Percentiles rank a stretch among this genome's conserved stretches.
Evolutionary conservation across 495 filamentous ascomycete genomes (phyloP).

Genomic region (Friedmanniomyces simplex): DNA sequence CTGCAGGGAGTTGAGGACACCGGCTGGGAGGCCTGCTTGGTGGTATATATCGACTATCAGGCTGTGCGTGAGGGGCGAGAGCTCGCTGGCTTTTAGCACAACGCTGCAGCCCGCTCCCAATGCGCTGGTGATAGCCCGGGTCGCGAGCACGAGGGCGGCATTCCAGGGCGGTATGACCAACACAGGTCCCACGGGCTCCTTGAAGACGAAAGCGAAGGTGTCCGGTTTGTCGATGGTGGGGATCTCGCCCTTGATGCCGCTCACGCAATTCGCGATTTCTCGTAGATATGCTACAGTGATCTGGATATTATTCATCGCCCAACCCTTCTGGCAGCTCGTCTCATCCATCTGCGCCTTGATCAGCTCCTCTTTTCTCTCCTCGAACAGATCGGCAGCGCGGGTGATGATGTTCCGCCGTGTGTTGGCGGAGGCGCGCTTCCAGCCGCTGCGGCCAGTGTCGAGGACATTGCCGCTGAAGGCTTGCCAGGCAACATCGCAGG

Average conservation of each 20-base stretch:
- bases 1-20: conserved; percentile 25
- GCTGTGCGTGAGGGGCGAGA: conserved; percentile 24
- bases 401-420: conserved; percentile 15
- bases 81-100: conserved; percentile 29
- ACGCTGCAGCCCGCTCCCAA: conserved; percentile 29
- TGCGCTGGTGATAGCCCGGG: conserved; percentile 21
- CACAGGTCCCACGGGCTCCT: conserved; percentile 25
- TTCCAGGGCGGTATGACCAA: conserved; percentile 29
- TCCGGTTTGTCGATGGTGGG: conserved; percentile 26
- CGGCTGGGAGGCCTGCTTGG: conserved; percentile 25
- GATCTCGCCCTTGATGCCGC: conserved; percentile 18
- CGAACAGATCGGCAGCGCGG: conserved; percentile 12
- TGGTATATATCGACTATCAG: conserved; percentile 22
- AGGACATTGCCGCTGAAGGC: conserved; percentile 14
- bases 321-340: conserved; percentile 20
- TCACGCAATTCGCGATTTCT: conserved; percentile 25
- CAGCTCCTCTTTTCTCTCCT: conserved; percentile 6
- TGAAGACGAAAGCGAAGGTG: conserved; percentile 26
- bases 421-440: conserved; percentile 17
- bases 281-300: conserved; percentile 17
- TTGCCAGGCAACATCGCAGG: conserved; percentile 15
- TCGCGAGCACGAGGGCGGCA: conserved; percentile 24
- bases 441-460: conserved; percentile 16
- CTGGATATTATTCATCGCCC: conserved; percentile 23
- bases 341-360: conserved; percentile 20